Base-by-base conservation (phyloP, 768 basidiomycete genomes). In the Lactifluus rugatus region DNA sequence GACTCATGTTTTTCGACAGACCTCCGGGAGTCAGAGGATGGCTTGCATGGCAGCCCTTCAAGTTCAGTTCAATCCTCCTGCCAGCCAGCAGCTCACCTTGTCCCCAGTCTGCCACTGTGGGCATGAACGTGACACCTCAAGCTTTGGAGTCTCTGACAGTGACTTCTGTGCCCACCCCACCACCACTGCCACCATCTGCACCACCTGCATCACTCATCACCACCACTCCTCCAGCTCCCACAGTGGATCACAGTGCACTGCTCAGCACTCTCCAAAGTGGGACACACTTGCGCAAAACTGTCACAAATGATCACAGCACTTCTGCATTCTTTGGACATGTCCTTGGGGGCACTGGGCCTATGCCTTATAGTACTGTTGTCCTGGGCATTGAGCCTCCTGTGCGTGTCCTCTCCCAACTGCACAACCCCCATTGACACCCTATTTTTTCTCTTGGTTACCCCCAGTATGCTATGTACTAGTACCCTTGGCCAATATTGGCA, bases 221-320 rank as follows among this genome's bases (percentile, higher is more conserved):
- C 10, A 1, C n/a, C 13, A 41, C 78, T 0, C 70, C 72, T 0
- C 66, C 74, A 8, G 67, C 70, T 3, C 69, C 75, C 17, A 61
- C 74, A 6, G 78, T 79, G 5, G 82, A 83, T 60, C 76, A 81
- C 25, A 72, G 76, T 57, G 90, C 86, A 0, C 73, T 99, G 16
- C 71, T 99, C 66, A 71, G 73, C 21, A 83, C 90, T 8, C 98
- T 99, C 61, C 85, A 92, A 67, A 75, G 78, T 11, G 92, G 93
- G 2, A 71, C 80, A 48, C 80, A 76, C 59, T 72, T 99, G 62
- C 77, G 78, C 52, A 89, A 89, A 68, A 73, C 89, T 0, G 78
- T 82, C 60, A 97, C 94, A 0, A 81, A 87, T 50, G 95, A 97
- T 69, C 85, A 87, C 66, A 91, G 89, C 63, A 82, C 68, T 0